Evolutionary conservation across 306 rosid species (phyloP), one percentile per base, ranked within the genome.

Genomic region (Cucumis melo): DNA sequence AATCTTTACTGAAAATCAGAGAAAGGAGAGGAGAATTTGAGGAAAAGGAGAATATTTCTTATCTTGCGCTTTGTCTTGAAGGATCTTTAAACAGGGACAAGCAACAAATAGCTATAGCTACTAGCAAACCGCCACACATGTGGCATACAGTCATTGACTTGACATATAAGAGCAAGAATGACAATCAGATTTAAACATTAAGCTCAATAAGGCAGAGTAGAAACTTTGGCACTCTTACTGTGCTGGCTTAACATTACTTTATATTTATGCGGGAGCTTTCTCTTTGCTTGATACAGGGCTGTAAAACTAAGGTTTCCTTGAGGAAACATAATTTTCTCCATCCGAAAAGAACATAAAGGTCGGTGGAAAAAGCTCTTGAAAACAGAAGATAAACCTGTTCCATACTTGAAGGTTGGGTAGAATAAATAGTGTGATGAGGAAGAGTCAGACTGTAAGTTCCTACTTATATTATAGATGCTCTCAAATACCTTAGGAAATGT

Each of bases 391-490:
- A 91, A 89, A 77, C 96, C 97, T 56, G 93, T 93, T 19, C 97
- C 97, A 9, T 89, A 89, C 83, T 82, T 91, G 63, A 89, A 91
- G 83, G 95, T 89, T 73, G 97, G 89, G 78, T 91, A 95, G 97
- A 87, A 87, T 81, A 88, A 73, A 83, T 89, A 96, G 97, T 90
- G 93, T 15, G 97, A 89, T 16, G 92, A 90, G 29, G 91, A 89
- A 78, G 93, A 85, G 66, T 78, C 90, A 15, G 59, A 79, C 74
- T 83, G 96, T 91, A 83, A 83, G 91, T 75, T 75, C 77, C 61
- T 27, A 0, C 61, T 34, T 61, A 46, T 68, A 56, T 70, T 57
- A 42, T 29, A 54, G 70, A 73, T 74, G 64, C 32, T 66, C 8
- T 38, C 59, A n/a, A 38, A 38, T 17, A 39, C 71, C 53, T 10